These are phyloP conservation scores for Termitomyces titanicus DNA, from an alignment of 768 basidiomycete species.

Conservation along the genomic window DNA sequence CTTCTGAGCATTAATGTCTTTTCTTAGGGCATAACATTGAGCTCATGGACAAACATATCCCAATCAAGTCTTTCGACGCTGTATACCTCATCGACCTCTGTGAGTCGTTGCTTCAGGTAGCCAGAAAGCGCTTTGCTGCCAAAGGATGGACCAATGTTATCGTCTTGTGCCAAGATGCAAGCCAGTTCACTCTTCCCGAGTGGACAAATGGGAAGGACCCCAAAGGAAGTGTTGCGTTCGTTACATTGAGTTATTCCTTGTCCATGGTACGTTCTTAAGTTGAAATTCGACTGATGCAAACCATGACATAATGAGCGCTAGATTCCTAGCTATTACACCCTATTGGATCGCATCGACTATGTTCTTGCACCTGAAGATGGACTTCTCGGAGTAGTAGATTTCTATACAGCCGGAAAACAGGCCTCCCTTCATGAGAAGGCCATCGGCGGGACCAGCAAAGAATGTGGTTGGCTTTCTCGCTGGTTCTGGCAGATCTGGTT, in stretches of 20 bases:
- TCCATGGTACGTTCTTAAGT: slow-evolving; percentile 40
- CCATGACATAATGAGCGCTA: slow-evolving; percentile 16
- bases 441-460: slow-evolving; percentile 58
- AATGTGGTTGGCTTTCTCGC: slow-evolving; percentile 61
- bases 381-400: slow-evolving; percentile 67
- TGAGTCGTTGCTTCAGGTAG: slow-evolving; percentile 66
- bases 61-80: slow-evolving; percentile 58
- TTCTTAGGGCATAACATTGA: slow-evolving; percentile 55
- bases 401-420: slow-evolving; percentile 60
- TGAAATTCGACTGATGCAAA: neutral
- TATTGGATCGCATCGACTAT: slow-evolving; percentile 66
- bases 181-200: slow-evolving; percentile 60
- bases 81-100: slow-evolving; percentile 75
- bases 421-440: slow-evolving; percentile 55
- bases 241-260: slow-evolving; percentile 54
- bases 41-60: slow-evolving; percentile 60
- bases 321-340: slow-evolving; percentile 62
- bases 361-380: slow-evolving; percentile 58
- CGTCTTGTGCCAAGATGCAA: slow-evolving; percentile 71
- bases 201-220: slow-evolving; percentile 45
- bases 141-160: slow-evolving; percentile 74
- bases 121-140: slow-evolving; percentile 59
- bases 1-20: neutral
- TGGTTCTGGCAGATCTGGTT: slow-evolving; percentile 82
- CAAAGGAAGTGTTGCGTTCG: slow-evolving; percentile 50